Conservation (phyloP, 495 filamentous ascomycete genomes). For the Cetradonia linearis region DNA sequence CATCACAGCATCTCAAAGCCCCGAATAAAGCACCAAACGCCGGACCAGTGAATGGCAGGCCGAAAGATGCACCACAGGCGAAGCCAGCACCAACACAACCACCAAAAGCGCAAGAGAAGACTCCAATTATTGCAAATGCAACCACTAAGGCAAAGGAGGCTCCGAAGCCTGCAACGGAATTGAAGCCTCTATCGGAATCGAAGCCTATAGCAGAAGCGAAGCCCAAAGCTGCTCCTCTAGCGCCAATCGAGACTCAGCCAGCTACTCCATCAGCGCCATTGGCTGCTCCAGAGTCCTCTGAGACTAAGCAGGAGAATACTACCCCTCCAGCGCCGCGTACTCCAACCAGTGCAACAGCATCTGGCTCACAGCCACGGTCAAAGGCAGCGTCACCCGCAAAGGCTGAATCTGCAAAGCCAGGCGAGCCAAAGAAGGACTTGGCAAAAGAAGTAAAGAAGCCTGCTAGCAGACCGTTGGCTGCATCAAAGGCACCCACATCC, state of each 20-base stretch:
- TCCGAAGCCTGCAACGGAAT: not conserved
- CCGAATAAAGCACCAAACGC: conserved; percentile 10
- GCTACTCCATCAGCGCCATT: conserved; percentile 1
- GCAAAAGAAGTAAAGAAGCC: conserved; percentile 7
- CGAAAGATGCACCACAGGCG: conserved; percentile 19
- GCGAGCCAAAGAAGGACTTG: conserved; percentile 13
- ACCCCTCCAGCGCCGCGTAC: conserved; percentile 12
- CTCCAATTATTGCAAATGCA: conserved; percentile 2
- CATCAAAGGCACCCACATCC: conserved; percentile 20
- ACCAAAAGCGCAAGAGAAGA: not conserved
- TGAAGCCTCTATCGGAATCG: too few relatives aligned
- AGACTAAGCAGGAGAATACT: conserved; percentile 3
- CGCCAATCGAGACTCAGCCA: conserved; percentile 2
- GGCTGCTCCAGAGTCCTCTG: not conserved
- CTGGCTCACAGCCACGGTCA: conserved; percentile 24
- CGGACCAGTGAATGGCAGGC: conserved; percentile 16
- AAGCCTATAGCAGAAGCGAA: not conserved
- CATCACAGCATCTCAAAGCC: conserved; percentile 8
- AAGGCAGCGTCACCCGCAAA: conserved; percentile 25
- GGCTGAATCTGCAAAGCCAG: conserved; percentile 15
- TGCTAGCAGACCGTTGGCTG: conserved; percentile 10
- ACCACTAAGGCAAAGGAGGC: conserved; percentile 6
- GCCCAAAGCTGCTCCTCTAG: conserved; percentile 8
- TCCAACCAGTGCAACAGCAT: conserved; percentile 8
- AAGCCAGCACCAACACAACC: conserved; percentile 25